Evolutionary conservation across 768 basidiomycete genomes (phyloP).

Genomic region (Phylloporus sp.): DNA sequence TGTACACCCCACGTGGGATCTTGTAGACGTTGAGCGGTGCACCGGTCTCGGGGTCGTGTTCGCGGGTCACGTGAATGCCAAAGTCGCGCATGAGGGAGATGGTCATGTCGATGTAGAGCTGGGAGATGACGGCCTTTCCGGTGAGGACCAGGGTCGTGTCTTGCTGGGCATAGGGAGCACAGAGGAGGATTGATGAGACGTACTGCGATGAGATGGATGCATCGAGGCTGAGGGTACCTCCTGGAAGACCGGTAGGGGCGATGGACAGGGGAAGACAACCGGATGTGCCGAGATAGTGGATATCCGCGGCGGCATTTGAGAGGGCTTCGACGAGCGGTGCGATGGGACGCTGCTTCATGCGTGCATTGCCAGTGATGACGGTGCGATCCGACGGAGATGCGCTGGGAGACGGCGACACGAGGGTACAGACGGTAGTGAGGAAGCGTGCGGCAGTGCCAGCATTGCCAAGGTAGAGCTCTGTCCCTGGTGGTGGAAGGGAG

Average conservation of each 20-base stretch:
- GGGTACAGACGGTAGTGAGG: slow-evolving; percentile 92
- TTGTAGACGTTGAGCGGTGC: slow-evolving; percentile 74
- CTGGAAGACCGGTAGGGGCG: slow-evolving; percentile 75
- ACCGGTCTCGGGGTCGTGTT: slow-evolving; percentile 56
- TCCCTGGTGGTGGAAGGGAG: slow-evolving; percentile 70
- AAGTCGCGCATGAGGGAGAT: slow-evolving; percentile 97
- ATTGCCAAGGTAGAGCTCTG: slow-evolving; percentile 93
- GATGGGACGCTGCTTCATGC: slow-evolving; percentile 98
- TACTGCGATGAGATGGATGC: slow-evolving; percentile 98
- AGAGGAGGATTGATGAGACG: slow-evolving; percentile 93
- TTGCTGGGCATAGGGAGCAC: slow-evolving; percentile 87
- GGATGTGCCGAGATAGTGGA: slow-evolving; percentile 72
- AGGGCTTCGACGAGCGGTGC: slow-evolving; percentile 93
- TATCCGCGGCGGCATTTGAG: slow-evolving; percentile 68
- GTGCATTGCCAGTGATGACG: slow-evolving; percentile 92
- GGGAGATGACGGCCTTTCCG: slow-evolving; percentile 94
- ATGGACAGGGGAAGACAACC: slow-evolving; percentile 91
- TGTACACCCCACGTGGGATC: slow-evolving; percentile 78
- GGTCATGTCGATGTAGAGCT: slow-evolving; percentile 99
- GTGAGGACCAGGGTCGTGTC: slow-evolving; percentile 86
- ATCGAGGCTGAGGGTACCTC: slow-evolving; percentile 79
- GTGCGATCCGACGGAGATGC: slow-evolving; percentile 48
- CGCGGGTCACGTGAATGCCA: slow-evolving; percentile 71
- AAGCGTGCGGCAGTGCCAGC: slow-evolving; percentile 98
- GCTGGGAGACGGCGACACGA: slow-evolving; percentile 52